These are phyloP conservation scores for Chrysanthemum seticuspe DNA, from an alignment of 129 eudicot genomes.

Conservation along the genomic window DNA sequence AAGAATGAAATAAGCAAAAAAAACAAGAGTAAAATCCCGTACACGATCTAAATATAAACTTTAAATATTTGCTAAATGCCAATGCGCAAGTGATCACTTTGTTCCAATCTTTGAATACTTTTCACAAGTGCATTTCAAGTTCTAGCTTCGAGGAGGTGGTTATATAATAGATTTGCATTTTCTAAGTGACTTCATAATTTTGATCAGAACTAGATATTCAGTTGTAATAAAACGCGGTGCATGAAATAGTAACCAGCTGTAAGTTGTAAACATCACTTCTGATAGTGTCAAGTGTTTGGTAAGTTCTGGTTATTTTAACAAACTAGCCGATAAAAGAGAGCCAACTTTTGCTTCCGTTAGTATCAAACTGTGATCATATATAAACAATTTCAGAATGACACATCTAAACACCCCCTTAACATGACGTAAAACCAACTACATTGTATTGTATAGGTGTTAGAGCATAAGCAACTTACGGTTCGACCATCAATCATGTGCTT, in stretches of 20 bases:
- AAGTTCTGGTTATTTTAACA: not conserved
- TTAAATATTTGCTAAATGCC: not conserved
- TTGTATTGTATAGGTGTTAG: conserved; percentile 11
- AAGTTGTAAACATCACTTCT: not conserved
- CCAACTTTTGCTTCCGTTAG: not conserved
- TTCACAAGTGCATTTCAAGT: not conserved
- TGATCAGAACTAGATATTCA: not conserved
- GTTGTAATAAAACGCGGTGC: not conserved
- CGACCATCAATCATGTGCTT: conserved; percentile 88
- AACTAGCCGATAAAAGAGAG: not conserved
- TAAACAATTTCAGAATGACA: not conserved
- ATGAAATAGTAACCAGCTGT: not conserved
- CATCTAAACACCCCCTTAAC: conserved; percentile 1
- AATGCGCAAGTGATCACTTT: not conserved
- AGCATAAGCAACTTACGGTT: conserved; percentile 50
- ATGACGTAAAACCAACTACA: conserved; percentile 5
- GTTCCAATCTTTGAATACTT: not conserved
- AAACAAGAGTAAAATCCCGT: too few species aligned
- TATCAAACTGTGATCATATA: not conserved
- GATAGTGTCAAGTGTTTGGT: not conserved
- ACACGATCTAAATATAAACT: too few species aligned
- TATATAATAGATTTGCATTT: conserved; percentile 1
- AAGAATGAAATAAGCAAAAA: too few species aligned
- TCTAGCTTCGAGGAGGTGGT: not conserved
- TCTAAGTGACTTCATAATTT: not conserved